Evolutionary conservation across 129 eudicot genomes (phyloP).

Genomic region (Centaurea solstitialis): DNA sequence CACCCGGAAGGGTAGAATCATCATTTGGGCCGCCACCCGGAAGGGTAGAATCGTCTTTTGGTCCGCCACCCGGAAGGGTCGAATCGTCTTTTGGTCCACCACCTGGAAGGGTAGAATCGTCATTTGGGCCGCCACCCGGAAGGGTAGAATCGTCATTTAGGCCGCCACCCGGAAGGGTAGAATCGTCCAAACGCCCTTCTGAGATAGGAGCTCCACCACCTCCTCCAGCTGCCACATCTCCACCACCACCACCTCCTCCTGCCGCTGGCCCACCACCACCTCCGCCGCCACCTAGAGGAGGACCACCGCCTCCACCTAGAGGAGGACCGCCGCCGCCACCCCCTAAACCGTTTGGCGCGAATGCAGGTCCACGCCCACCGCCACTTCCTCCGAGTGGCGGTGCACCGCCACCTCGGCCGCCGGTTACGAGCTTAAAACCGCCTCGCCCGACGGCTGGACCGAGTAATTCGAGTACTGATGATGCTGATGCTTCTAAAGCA

Average conservation of each 20-base stretch:
- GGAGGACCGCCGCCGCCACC: conserved; percentile 53
- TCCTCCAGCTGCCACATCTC: conserved; percentile 18
- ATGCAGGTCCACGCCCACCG: conserved; percentile 64
- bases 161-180: conserved; percentile 41
- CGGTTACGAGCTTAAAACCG: conserved; percentile 30
- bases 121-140: conserved; percentile 57
- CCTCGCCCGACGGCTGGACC: conserved; percentile 37
- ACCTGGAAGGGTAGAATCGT: conserved; percentile 4
- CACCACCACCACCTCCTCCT: conserved; percentile 21
- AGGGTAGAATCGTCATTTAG: conserved; percentile 25
- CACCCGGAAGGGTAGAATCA: conserved; percentile 23
- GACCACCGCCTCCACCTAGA: conserved; percentile 51
- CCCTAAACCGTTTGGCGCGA: conserved; percentile 27
- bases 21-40: conserved; percentile 52
- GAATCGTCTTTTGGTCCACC: conserved; percentile 41
- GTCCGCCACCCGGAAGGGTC: conserved; percentile 41
- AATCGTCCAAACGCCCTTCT: conserved; percentile 33
- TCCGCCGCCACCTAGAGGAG: conserved; percentile 38
- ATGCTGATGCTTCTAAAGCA: conserved; percentile 62
- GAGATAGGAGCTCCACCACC: conserved; percentile 25
- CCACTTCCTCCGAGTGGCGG: conserved; percentile 68
- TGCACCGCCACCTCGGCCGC: conserved; percentile 28
- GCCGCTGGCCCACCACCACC: conserved; percentile 21
- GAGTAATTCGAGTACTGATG: conserved; percentile 37
- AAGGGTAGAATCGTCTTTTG: conserved; percentile 26